phyloP scores from a whole-genome alignment of 129 eudicot genomes.

The Dittrichia graveolens region DNA sequence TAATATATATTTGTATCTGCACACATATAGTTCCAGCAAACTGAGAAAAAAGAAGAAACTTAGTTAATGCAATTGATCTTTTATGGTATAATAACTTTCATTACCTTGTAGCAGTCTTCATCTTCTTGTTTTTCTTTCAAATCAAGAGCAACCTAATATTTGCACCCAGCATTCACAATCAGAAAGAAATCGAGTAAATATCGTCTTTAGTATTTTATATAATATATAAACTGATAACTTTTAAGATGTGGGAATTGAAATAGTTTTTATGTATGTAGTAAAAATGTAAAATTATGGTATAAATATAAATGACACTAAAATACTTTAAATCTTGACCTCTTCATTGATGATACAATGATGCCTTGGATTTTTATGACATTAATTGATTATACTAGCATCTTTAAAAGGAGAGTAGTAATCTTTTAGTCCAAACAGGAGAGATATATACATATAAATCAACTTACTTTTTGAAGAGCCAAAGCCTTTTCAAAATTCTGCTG shows the following conservation, averaged over 20 bases:
- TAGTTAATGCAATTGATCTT: background rate
- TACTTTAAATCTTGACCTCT: too few relatives aligned
- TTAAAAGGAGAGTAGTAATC: too few relatives aligned
- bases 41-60: background rate
- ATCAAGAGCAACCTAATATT: slow-evolving; percentile 20
- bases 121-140: slow-evolving; percentile 22
- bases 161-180: slow-evolving; percentile 6
- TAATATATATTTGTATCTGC: too few relatives aligned
- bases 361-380: too few relatives aligned
- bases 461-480: slow-evolving; percentile 33
- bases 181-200: background rate
- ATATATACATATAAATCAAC: background rate
- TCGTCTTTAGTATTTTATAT: background rate
- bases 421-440: too few relatives aligned
- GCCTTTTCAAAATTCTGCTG: slow-evolving; percentile 30
- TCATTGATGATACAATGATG: too few relatives aligned
- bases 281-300: too few relatives aligned
- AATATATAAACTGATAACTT: background rate
- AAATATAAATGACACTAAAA: too few relatives aligned
- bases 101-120: slow-evolving; percentile 36
- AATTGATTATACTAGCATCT: too few relatives aligned
- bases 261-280: too few relatives aligned
- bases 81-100: background rate
- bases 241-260: too few relatives aligned
- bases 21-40: background rate